A percentile compares a stretch with the other conserved stretches of the same genome.
These are phyloP conservation scores for Puccinia hordei DNA, from an alignment of 1,284 basidiomycete genomes.

Conservation along the genomic window DNA sequence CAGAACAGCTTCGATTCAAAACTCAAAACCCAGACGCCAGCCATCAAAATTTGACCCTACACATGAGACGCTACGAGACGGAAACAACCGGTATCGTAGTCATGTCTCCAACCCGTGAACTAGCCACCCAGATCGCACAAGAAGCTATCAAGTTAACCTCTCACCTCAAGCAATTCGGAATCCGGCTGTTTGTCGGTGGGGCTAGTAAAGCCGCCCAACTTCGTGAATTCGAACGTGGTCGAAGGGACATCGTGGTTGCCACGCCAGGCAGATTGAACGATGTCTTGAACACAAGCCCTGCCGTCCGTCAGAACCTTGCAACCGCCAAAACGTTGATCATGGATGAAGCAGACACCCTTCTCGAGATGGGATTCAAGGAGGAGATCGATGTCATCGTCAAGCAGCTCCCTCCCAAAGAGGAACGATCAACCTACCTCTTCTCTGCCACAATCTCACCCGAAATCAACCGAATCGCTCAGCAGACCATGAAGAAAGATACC, in stretches of 20 bases:
- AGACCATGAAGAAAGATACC: conserved; percentile 68
- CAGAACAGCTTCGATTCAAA: conserved; percentile 55
- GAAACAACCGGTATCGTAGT: conserved; percentile 73
- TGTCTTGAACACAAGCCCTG: conserved; percentile 69
- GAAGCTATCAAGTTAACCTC: conserved; percentile 74
- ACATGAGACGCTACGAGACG: conserved; percentile 55
- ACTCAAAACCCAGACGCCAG: conserved; percentile 57
- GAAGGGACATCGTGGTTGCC: conserved; percentile 84
- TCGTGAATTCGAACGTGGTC: conserved; percentile 67
- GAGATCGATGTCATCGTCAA: conserved; percentile 77
- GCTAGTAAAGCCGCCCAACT: conserved; percentile 70
- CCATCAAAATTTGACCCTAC: conserved; percentile 48
- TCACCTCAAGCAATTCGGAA: conserved; percentile 70
- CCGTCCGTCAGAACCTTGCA: conserved; percentile 65
- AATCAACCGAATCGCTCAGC: conserved; percentile 62
- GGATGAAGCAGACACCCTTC: conserved; percentile 91
- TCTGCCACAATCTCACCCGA: conserved; percentile 73
- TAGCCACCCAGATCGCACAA: conserved; percentile 88
- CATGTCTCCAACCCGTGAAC: conserved; percentile 89
- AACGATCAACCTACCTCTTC: conserved; percentile 89
- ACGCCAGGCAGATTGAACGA: conserved; percentile 90
- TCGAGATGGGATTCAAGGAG: conserved; percentile 93
- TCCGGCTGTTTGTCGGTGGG: conserved; percentile 81
- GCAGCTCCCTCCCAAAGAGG: conserved; percentile 68
- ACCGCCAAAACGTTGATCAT: conserved; percentile 70